Base-by-base conservation (phyloP, 495 filamentous ascomycete species). In the Jackrogersella multiformis region DNA sequence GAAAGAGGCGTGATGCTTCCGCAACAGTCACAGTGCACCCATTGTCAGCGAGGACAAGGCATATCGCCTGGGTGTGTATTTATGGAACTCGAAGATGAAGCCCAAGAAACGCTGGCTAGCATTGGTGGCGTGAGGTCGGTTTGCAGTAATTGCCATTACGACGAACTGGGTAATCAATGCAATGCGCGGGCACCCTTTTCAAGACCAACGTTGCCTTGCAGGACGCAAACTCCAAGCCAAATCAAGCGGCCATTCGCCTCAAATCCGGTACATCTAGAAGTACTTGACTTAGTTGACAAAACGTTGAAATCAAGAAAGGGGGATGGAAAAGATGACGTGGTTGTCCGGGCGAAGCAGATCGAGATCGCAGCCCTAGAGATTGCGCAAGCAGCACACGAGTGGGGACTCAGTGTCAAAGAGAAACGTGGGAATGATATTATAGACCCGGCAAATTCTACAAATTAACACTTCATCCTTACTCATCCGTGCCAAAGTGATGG, bases 101-200 rank as follows among this genome's bases (percentile, higher is more conserved):
- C 1, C 2, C 20, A 24, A 24, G 57, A 53, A 24, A 1, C 9
- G 1, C 2, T 4, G 15, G 20, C 36, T 15, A 30, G 44, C 44
- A 16, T 26, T 0, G 6, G 38, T 10, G 42, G 18, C 12, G n/a
- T 49, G 21, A 34, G 26, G 16, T 52, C 49, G 26, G 45, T 36
- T 7, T 69, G 66, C 16, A 69, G 66, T 56, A 69, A 69, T 13
- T 69, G 66, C 24, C 42, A 64, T 0, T 69, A 69, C 30, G 66
- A 60, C 4, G 56, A 42, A 49, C 38, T 41, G 30, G 42, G 7
- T 18, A 26, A 44, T 12, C 59, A 56, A 44, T 69, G 66, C 35
- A 42, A 64, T 10, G 49, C 49, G 7, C 55, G 28, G 20, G 26
- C 34, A n/a, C 13, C 64, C 1, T 56, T 56, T 18, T 23, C 66